Conservation (phyloP, 192 early-diverging fungal species). For the Blastocladiella britannica region DNA sequence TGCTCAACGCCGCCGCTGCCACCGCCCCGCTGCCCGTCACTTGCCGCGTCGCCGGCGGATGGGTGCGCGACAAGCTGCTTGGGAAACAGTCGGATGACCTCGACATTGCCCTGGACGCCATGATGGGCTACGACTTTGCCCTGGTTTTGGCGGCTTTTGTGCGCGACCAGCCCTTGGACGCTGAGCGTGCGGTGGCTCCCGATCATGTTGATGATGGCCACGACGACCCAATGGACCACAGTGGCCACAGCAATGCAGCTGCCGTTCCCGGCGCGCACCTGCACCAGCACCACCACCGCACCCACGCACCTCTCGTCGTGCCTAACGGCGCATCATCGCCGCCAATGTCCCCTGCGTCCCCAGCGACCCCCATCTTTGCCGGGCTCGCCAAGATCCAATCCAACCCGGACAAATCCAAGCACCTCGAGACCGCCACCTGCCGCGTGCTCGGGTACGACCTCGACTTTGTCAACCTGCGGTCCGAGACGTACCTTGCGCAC, state of each 20-base stretch:
- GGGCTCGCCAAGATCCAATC: conserved; percentile 62
- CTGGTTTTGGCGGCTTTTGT: conserved; percentile 44
- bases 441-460: conserved; percentile 52
- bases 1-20: neutral
- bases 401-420: conserved; percentile 92
- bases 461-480: conserved; percentile 92
- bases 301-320: no score
- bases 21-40: neutral
- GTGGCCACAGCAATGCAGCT: no score
- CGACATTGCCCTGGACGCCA: conserved; percentile 79
- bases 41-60: conserved; percentile 78
- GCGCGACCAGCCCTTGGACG: neutral
- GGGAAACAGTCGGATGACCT: conserved; percentile 70
- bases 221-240: no score
- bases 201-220: no score
- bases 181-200: no score
- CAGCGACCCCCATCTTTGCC: conserved; percentile 13
- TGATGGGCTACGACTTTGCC: conserved; percentile 87
- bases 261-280: no score
- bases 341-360: conserved; percentile 5
- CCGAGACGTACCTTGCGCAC: conserved; percentile 65
- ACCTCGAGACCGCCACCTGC: conserved; percentile 89
- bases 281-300: neutral
- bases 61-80: conserved; percentile 98
- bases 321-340: no score